Percentiles rank a stretch among this genome's conserved stretches.
Evolutionary conservation across 106 monocot species (phyloP).

Genomic region (Dendrobium catenatum): DNA sequence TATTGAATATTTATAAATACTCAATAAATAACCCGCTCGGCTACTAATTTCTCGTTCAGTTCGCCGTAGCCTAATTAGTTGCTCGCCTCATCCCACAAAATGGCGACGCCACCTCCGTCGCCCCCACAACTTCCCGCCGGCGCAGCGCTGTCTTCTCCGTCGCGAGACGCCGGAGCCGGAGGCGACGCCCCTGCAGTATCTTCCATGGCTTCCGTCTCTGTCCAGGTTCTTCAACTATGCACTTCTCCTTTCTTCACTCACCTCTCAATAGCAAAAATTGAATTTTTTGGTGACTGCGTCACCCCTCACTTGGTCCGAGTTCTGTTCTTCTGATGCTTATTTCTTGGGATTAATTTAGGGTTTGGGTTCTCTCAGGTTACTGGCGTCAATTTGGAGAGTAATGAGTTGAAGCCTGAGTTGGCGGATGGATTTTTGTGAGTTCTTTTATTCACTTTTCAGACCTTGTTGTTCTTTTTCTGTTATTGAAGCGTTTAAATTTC

Average conservation of each 20-base stretch:
- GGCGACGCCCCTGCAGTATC: background rate
- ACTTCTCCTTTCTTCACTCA: background rate
- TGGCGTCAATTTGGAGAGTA: conserved; percentile 1
- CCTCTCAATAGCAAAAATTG: background rate
- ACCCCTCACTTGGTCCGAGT: background rate
- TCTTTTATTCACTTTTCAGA: background rate
- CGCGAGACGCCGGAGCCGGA: background rate
- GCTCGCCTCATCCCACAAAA: background rate
- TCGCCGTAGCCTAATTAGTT: background rate
- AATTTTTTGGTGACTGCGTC: background rate
- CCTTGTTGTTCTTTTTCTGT: background rate
- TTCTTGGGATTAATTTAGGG: background rate
- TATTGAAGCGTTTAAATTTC: background rate
- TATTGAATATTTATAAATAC: too few species aligned
- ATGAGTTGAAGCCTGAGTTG: conserved; percentile 4
- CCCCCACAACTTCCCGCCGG: background rate
- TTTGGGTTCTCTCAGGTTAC: background rate
- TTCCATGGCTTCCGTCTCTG: background rate
- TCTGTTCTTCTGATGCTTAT: background rate
- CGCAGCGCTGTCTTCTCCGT: background rate
- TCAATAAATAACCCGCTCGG: too few species aligned
- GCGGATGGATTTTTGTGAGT: conserved; percentile 8
- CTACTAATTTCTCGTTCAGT: too few species aligned
- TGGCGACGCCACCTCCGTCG: conserved; percentile 3
- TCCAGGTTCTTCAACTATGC: conserved; percentile 2